Percentiles rank a stretch among this genome's conserved stretches.
Evolutionary conservation across 768 basidiomycete species (phyloP).

Genomic region (Hericium erinaceus): DNA sequence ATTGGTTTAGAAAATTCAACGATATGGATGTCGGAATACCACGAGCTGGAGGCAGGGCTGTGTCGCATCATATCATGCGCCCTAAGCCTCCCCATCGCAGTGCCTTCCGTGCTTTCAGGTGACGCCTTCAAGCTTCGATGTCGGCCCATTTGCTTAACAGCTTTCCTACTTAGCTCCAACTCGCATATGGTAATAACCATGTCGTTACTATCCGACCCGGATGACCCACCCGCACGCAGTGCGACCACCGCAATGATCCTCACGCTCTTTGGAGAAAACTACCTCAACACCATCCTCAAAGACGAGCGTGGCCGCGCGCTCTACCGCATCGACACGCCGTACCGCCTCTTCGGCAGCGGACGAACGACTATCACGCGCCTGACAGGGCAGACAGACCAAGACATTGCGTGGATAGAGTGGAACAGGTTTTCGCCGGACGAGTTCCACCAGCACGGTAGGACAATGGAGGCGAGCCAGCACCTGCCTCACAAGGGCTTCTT

Average conservation of each 20-base stretch:
- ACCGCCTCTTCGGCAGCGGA: not conserved
- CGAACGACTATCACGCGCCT: not conserved
- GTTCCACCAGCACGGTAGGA: not conserved
- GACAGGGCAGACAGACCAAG: not conserved
- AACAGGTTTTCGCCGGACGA: not conserved
- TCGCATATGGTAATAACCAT: no score
- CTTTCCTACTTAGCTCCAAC: no score
- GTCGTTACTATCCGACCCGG: no score
- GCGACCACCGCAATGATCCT: not conserved
- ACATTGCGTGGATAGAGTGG: slow-evolving; percentile 1
- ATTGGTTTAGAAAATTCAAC: no score
- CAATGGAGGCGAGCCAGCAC: not conserved
- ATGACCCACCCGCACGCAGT: no score
- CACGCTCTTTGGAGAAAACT: not conserved
- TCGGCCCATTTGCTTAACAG: no score
- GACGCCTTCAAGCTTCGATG: no score
- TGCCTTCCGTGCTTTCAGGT: no score
- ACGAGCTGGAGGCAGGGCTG: no score
- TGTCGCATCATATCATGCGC: no score
- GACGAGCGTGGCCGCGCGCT: not conserved
- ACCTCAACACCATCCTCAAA: not conserved
- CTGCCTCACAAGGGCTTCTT: not conserved
- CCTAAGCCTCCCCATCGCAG: no score
- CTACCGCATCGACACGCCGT: not conserved
- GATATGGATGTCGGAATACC: no score